phyloP scores from a whole-genome alignment of 1,284 basidiomycete species.

The Ganoderma sinense region DNA sequence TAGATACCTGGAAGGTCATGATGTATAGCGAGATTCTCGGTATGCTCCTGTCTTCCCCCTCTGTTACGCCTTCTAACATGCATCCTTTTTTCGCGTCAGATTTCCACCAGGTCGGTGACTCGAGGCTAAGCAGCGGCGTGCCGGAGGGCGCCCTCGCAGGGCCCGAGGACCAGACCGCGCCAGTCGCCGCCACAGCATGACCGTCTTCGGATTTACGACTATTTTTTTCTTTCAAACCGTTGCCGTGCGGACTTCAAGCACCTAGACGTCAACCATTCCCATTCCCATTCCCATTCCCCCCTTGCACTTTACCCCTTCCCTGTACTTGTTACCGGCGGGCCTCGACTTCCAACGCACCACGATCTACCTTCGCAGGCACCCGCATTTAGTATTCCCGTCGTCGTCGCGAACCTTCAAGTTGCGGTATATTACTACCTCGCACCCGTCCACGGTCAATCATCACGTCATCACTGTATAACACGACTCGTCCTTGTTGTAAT shows the following conservation, averaged over 20 bases:
- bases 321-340: background rate
- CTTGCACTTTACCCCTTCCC: background rate
- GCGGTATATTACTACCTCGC: slow-evolving; percentile 2
- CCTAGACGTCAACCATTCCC: slow-evolving; percentile 1
- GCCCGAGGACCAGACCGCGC: slow-evolving; percentile 49
- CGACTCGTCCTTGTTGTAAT: slow-evolving; percentile 2
- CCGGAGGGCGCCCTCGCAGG: slow-evolving; percentile 74
- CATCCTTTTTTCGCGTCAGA: slow-evolving; percentile 48
- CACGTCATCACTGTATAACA: slow-evolving; percentile 3
- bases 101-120: slow-evolving; percentile 78
- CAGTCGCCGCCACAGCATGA: slow-evolving; percentile 27
- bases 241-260: slow-evolving; percentile 8
- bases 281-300: too few species aligned
- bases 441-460: background rate
- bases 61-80: background rate
- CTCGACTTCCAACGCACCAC: too few species aligned
- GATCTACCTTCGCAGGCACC: background rate
- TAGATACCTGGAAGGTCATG: slow-evolving; percentile 99
- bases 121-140: slow-evolving; percentile 48
- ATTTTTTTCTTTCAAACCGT: slow-evolving; percentile 3
- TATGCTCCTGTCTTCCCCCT: slow-evolving; percentile 45
- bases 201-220: background rate
- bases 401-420: background rate
- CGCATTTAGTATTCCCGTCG: background rate
- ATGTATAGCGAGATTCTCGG: slow-evolving; percentile 97